phyloP scores from a whole-genome alignment of 116 monocot species.

The Papilionanthe hybrid region DNA sequence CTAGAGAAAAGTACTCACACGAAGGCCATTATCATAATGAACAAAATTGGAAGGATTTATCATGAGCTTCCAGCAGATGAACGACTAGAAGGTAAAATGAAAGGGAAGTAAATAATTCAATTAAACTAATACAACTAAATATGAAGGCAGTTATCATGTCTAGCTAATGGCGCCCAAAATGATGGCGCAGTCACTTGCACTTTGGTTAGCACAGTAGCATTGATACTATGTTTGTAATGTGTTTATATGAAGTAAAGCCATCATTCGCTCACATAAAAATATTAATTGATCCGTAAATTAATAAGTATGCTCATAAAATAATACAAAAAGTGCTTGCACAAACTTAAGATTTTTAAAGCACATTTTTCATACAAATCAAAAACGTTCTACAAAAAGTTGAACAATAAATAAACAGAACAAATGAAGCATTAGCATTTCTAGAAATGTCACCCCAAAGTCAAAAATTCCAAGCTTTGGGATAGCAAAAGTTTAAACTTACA shows the following conservation, averaged over 20 bases:
- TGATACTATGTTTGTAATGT: too few species aligned
- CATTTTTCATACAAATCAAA: background rate
- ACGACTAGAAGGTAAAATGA: background rate
- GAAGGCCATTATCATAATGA: background rate
- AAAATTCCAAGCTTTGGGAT: background rate
- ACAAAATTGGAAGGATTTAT: background rate
- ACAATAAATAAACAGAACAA: background rate
- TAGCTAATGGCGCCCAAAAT: background rate
- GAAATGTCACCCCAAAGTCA: background rate
- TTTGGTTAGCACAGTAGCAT: background rate
- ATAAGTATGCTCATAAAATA: too few species aligned
- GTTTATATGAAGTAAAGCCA: too few species aligned
- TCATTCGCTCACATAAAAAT: too few species aligned
- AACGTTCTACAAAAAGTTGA: background rate
- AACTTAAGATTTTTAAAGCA: background rate
- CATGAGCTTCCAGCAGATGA: background rate
- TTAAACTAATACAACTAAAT: background rate
- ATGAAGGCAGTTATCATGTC: background rate
- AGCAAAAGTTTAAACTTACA: slow-evolving; percentile 30
- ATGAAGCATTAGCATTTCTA: background rate
- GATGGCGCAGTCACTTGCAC: background rate
- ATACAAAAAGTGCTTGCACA: background rate
- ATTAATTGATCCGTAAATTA: too few species aligned
- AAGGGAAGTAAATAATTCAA: background rate
- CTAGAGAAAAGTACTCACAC: background rate